Base-by-base conservation (phyloP, 2,329 filamentous ascomycete species). In the Sporothrix humicola region DNA sequence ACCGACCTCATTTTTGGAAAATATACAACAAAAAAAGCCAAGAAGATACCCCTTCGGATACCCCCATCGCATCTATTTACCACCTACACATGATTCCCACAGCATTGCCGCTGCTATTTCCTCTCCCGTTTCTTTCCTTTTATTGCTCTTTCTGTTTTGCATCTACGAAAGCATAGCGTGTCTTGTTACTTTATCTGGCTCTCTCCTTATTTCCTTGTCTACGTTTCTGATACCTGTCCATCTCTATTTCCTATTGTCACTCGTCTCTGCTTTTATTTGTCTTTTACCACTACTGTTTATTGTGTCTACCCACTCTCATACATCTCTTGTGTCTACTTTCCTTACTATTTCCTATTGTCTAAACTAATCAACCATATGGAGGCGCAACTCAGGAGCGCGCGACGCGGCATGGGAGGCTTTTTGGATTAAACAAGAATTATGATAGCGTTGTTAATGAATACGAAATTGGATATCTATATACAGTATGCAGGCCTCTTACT, bases 91-190 rank as follows among this genome's bases (percentile, higher is more conserved):
- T 56, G 48, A 65, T 66, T 66, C 59, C 52, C 61, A 73, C 63
- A 56, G 71, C 63, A 56, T 59, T 54, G 56, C 10, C 20, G 9
- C 56, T 50, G 42, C 20, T 37, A 37, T 37, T 37, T 37, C 31
- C 31, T 37, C 31, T 37, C 4, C 3, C 31, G 7, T 69, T 44
- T 9, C 23, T 31, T 9, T 20, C n/a, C 20, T 48, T 66, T 59
- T 54, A 46, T 50, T 1, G 54, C 10, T 70, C 20, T 44, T 50
- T 23, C 23, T 8, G 31, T 58, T 37, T 72, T 72, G 73, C 68
- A 69, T 61, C 69, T 73, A 70, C 26, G 76, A 73, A 69, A 73
- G 75, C 75, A 77, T 76, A 76, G 76, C 76, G 74, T 59, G 37
- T 69, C 15, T 68, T 66, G 31, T 37, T 20, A 23, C 68, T 66